A percentile compares a stretch with the other conserved stretches of the same genome.
phyloP scores from a whole-genome alignment of 352 stramenopile species.

The Phytophthora pseudosyringae region DNA sequence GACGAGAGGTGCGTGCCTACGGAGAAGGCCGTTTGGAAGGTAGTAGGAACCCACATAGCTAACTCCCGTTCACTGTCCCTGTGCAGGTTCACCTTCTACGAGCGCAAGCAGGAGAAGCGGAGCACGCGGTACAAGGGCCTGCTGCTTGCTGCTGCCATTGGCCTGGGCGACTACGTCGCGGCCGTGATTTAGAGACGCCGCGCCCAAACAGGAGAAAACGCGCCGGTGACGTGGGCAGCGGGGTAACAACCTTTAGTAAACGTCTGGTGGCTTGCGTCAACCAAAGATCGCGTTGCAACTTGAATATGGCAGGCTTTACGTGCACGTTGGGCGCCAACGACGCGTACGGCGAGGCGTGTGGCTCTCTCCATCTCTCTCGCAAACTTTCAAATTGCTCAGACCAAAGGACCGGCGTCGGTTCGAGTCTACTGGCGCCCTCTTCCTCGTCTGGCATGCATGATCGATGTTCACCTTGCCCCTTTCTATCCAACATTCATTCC shows the following conservation, averaged over 20 bases:
- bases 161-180: constrained; percentile 62
- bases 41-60: neutral
- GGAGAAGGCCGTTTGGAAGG: neutral
- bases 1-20: constrained; percentile 51
- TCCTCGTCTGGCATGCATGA: neutral
- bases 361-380: too few relatives aligned
- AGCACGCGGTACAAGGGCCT: constrained; percentile 64
- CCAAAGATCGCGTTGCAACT: neutral
- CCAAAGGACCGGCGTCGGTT: too few relatives aligned
- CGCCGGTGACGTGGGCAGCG: neutral
- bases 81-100: constrained; percentile 58
- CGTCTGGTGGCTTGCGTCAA: neutral
- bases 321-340: too few relatives aligned
- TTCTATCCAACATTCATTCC: too few relatives aligned
- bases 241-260: neutral
- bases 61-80: neutral
- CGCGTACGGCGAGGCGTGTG: too few relatives aligned
- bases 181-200: constrained; percentile 41
- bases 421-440: neutral
- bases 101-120: constrained; percentile 62
- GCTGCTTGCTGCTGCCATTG: constrained; percentile 52
- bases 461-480: too few relatives aligned
- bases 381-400: too few relatives aligned
- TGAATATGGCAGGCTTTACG: too few relatives aligned
- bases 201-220: neutral